Percentiles rank a stretch among this genome's conserved stretches.
Evolutionary conservation across 306 rosid species (phyloP).

Genomic region (Alnus glutinosa): DNA sequence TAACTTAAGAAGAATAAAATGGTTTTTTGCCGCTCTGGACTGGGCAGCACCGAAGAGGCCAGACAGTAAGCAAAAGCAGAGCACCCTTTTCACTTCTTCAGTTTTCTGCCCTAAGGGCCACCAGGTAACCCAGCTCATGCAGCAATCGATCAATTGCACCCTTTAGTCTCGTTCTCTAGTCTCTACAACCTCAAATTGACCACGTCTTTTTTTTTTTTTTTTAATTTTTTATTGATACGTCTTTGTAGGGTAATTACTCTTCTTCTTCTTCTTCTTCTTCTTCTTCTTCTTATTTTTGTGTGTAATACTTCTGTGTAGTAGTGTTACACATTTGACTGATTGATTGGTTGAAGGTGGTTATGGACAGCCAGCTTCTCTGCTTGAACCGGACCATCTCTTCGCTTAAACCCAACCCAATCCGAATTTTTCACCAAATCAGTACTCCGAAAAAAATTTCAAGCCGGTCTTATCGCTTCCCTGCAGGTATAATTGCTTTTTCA

Average conservation of each 20-base stretch:
- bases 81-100: not conserved
- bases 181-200: not conserved
- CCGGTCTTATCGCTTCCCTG: slow-evolving; percentile 8
- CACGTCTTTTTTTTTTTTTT: not conserved
- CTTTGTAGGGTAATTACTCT: not conserved
- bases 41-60: not conserved
- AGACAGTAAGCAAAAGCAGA: not conserved
- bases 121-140: not conserved
- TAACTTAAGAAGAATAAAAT: not conserved
- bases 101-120: not conserved
- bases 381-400: slow-evolving; percentile 39
- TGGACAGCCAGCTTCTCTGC: slow-evolving; percentile 49
- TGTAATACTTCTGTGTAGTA: not conserved
- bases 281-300: not conserved
- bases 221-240: too few relatives aligned
- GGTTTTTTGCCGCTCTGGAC: not conserved
- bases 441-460: slow-evolving; percentile 4
- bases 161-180: not conserved
- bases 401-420: slow-evolving; percentile 16
- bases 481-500: slow-evolving; percentile 26
- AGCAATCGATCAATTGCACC: not conserved
- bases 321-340: not conserved
- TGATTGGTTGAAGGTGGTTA: slow-evolving; percentile 43
- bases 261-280: too few relatives aligned
- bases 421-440: not conserved